A percentile compares a stretch with the other conserved stretches of the same genome.
phyloP scores from a whole-genome alignment of 1,284 basidiomycete species.

The Naganishia albida region DNA sequence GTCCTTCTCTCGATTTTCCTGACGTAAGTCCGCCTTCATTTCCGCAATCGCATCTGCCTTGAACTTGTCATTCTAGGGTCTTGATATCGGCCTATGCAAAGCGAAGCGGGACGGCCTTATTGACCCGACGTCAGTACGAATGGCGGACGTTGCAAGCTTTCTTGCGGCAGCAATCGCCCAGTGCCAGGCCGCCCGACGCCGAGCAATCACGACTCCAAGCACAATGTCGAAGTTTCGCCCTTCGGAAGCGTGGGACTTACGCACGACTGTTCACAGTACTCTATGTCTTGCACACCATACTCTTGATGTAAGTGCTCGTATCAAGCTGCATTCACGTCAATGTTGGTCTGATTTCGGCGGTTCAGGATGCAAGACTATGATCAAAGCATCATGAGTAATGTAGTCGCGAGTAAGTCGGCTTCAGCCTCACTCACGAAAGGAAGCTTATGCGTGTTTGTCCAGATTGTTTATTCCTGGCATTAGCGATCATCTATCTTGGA shows the following conservation, averaged over 20 bases:
- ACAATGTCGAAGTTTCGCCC: conserved; percentile 92
- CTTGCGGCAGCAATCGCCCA: conserved; percentile 82
- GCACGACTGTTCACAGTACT: conserved; percentile 76
- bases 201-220: conserved; percentile 58
- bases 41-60: not conserved
- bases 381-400: conserved; percentile 61
- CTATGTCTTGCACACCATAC: conserved; percentile 80
- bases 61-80: conserved; percentile 58
- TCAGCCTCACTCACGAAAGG: not conserved
- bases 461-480: conserved; percentile 76
- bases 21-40: conserved; percentile 59
- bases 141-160: conserved; percentile 93
- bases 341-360: conserved; percentile 27
- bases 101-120: conserved; percentile 76
- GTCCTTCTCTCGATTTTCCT: conserved; percentile 87
- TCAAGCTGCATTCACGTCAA: conserved; percentile 4
- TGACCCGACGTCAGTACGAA: conserved; percentile 86
- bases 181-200: conserved; percentile 57
- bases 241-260: conserved; percentile 94
- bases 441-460: conserved; percentile 9
- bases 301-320: conserved; percentile 70
- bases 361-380: conserved; percentile 77
- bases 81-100: conserved; percentile 93
- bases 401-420: conserved; percentile 64
- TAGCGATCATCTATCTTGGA: conserved; percentile 73